Evolutionary conservation across 495 filamentous ascomycete species (phyloP).

Genomic region (Bathelium albidoporum): DNA sequence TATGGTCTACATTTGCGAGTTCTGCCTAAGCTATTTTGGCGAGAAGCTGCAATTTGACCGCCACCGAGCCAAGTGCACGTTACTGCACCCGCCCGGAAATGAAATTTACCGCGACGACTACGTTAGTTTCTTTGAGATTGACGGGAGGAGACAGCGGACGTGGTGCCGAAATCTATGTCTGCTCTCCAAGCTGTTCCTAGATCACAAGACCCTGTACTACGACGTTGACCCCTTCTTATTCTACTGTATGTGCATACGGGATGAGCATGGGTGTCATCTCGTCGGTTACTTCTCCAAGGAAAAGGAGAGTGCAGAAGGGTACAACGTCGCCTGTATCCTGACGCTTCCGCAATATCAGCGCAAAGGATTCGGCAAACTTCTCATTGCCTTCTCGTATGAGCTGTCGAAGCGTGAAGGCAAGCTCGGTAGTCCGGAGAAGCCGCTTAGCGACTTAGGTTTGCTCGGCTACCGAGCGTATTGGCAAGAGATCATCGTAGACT

Average conservation of each 20-base stretch:
- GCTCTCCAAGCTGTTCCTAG: constrained; percentile 89
- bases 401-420: constrained; percentile 91
- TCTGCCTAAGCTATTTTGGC: constrained; percentile 86
- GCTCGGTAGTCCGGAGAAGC: constrained; percentile 91
- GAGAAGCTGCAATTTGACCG: constrained; percentile 66
- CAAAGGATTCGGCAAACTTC: constrained; percentile 80
- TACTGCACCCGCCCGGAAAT: constrained; percentile 90
- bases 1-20: constrained; percentile 91
- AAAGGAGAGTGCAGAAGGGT: constrained; percentile 90
- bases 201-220: constrained; percentile 99
- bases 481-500: constrained; percentile 83
- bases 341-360: constrained; percentile 93
- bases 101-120: constrained; percentile 95
- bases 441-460: constrained; percentile 83
- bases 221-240: constrained; percentile 98
- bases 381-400: constrained; percentile 97
- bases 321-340: constrained; percentile 96
- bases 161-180: constrained; percentile 97
- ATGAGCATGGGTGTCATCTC: constrained; percentile 79
- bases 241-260: constrained; percentile 90
- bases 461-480: constrained; percentile 92
- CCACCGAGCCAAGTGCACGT: constrained; percentile 81
- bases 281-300: constrained; percentile 98
- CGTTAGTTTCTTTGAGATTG: constrained; percentile 95
- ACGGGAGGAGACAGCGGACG: constrained; percentile 84